These are phyloP conservation scores for Graphilbum fragrans DNA, from an alignment of 2,329 filamentous ascomycete genomes.

Conservation along the genomic window DNA sequence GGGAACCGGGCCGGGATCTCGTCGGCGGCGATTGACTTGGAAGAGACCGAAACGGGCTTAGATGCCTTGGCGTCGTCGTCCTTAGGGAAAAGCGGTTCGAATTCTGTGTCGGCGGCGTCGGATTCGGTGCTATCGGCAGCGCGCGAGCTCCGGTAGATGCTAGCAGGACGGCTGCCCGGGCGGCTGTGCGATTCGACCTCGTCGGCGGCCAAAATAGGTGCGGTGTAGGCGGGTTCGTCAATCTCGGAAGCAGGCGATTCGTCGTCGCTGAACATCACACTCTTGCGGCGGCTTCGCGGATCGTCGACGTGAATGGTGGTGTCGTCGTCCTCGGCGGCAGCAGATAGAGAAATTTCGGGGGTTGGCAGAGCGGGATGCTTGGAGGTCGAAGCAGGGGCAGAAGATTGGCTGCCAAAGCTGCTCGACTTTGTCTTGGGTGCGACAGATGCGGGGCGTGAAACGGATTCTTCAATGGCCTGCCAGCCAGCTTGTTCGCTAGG, in stretches of 20 bases:
- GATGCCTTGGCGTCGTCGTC: constrained; percentile 43
- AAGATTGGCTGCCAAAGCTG: constrained; percentile 10
- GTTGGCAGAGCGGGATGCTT: constrained; percentile 13
- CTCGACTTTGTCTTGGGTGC: constrained; percentile 7
- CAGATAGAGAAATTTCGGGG: constrained; percentile 18
- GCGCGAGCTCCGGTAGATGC: constrained; percentile 43
- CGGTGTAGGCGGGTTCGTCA: constrained; percentile 45
- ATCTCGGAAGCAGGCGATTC: constrained; percentile 31
- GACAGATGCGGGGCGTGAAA: constrained; percentile 38
- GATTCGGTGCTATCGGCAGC: constrained; percentile 50
- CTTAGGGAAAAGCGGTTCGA: constrained; percentile 87
- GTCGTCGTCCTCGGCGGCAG: constrained; percentile 28
- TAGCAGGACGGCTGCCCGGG: constrained; percentile 29
- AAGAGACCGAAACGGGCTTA: constrained; percentile 19
- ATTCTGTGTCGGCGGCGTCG: constrained; percentile 77
- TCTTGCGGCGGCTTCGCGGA: constrained; percentile 29
- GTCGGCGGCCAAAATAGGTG: constrained; percentile 80
- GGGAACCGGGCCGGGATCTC: constrained; percentile 64
- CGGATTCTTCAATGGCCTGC: constrained; percentile 74
- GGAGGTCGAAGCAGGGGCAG: constrained; percentile 15
- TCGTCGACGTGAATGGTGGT: constrained; percentile 70
- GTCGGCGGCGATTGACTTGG: constrained; percentile 31
- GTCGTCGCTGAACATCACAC: constrained; percentile 30
- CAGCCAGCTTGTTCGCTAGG: constrained; percentile 88
- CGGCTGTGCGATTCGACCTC: constrained; percentile 40